Conservation (phyloP, 768 basidiomycete genomes). For the Kwoniella dendrophila region DNA sequence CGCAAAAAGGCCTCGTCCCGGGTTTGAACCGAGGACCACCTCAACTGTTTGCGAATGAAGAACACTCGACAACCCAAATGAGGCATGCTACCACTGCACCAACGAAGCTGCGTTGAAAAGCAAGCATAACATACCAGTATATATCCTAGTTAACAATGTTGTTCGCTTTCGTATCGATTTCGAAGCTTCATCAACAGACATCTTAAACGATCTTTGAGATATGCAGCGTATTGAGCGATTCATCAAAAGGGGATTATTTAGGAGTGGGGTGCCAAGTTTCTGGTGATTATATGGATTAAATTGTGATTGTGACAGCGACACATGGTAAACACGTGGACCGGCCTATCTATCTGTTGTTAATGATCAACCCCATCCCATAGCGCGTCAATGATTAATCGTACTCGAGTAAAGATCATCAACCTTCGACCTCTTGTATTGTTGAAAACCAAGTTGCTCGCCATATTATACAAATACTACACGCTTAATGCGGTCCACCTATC, state of each 20-base stretch:
- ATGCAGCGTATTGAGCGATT: too few relatives aligned
- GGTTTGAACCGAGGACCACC: slow-evolving; percentile 16
- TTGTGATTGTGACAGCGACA: slow-evolving; percentile 1
- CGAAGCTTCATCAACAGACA: background rate
- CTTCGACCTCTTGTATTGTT: background rate
- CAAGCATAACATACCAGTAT: too few relatives aligned
- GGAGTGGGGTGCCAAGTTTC: too few relatives aligned
- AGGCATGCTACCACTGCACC: slow-evolving; percentile 17
- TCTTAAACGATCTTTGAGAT: too few relatives aligned
- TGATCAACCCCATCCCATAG: background rate
- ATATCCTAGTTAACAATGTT: too few relatives aligned
- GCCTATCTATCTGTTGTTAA: background rate
- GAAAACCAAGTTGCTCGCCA: too few relatives aligned
- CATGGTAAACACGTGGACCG: slow-evolving; percentile 1
- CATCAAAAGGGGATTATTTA: too few relatives aligned
- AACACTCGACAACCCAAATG: background rate
- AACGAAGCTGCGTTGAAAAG: slow-evolving; percentile 1
- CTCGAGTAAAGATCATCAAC: background rate
- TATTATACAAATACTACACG: background rate
- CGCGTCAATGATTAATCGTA: background rate
- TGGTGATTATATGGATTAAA: too few relatives aligned
- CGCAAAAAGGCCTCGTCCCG: slow-evolving; percentile 7
- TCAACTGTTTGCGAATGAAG: background rate
- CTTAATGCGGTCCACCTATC: background rate
- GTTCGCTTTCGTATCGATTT: background rate